These are phyloP conservation scores for Tetracentron sinense DNA, from an alignment of 164 flowering plant species.

Conservation along the genomic window DNA sequence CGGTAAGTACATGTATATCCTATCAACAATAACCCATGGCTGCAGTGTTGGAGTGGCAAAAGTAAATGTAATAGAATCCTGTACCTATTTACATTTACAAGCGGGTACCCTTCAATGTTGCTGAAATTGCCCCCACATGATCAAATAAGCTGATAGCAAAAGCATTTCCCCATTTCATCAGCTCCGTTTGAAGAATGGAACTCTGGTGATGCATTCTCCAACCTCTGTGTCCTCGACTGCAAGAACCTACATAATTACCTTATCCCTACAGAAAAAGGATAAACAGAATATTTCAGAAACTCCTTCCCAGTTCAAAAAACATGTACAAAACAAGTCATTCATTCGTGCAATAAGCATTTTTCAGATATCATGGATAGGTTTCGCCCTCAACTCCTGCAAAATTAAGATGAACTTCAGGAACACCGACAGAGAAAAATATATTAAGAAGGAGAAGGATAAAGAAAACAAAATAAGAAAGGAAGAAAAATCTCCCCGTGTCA, in stretches of 20 bases:
- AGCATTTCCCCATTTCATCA: no score
- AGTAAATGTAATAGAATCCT: no score
- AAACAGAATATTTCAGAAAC: neutral
- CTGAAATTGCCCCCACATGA: no score
- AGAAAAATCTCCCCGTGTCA: slow-evolving; percentile 10
- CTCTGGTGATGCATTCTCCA: no score
- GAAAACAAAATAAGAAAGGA: slow-evolving; percentile 1
- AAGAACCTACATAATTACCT: neutral
- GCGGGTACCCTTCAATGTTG: no score
- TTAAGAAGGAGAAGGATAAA: neutral
- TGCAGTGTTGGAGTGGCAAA: no score
- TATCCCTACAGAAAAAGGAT: neutral
- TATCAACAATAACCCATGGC: no score
- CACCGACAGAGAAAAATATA: slow-evolving; percentile 9
- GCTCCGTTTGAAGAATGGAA: no score
- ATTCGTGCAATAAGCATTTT: slow-evolving; percentile 17
- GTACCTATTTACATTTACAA: no score
- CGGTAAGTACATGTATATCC: no score
- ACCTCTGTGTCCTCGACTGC: neutral
- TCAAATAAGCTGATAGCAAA: no score
- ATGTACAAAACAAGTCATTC: neutral
- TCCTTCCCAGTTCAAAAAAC: no score
- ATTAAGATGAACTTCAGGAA: slow-evolving; percentile 31
- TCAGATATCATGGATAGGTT: slow-evolving; percentile 31
- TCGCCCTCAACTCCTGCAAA: slow-evolving; percentile 47